A percentile compares a stretch with the other conserved stretches of the same genome.
phyloP scores from a whole-genome alignment of 768 basidiomycete genomes.

The Lactarius tabidus region DNA sequence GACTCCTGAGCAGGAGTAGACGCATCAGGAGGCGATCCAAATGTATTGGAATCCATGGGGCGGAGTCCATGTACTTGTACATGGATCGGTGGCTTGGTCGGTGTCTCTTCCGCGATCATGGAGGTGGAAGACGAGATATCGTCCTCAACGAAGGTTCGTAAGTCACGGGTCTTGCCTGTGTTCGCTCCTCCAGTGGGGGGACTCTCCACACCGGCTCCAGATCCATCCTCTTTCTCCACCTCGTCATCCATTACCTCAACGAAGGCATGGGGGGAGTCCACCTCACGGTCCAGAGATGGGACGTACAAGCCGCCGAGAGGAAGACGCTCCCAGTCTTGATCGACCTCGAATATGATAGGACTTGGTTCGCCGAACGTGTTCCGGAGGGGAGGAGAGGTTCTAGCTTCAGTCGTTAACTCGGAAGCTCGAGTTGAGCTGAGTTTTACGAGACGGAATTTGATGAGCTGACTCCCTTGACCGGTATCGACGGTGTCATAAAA shows the following conservation, averaged over 20 bases:
- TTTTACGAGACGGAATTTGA: constrained; percentile 66
- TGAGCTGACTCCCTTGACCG: constrained; percentile 28
- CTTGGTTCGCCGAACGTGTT: constrained; percentile 57
- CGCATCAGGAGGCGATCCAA: constrained; percentile 16
- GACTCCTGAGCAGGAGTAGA: constrained; percentile 23
- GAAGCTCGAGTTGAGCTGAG: constrained; percentile 37
- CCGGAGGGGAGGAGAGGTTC: constrained; percentile 39
- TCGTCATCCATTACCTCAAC: constrained; percentile 54
- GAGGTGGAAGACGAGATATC: constrained; percentile 42
- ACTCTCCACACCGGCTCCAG: not conserved
- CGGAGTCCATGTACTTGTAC: constrained; percentile 38
- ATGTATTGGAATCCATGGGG: constrained; percentile 22
- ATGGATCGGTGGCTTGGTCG: constrained; percentile 59
- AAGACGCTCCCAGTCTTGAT: constrained; percentile 63
- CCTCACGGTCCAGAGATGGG: constrained; percentile 30
- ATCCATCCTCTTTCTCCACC: constrained; percentile 24
- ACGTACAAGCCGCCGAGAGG: constrained; percentile 42
- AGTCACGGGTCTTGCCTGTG: constrained; percentile 32
- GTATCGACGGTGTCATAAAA: constrained; percentile 44
- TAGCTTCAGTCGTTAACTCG: constrained; percentile 33
- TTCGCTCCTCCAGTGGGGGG: constrained; percentile 49
- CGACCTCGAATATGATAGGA: constrained; percentile 44
- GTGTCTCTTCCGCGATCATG: constrained; percentile 37
- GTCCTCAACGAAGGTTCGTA: constrained; percentile 32
- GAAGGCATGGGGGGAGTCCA: constrained; percentile 56